phyloP scores from a whole-genome alignment of 2,329 filamentous ascomycete genomes.

The Didymella lethalis region DNA sequence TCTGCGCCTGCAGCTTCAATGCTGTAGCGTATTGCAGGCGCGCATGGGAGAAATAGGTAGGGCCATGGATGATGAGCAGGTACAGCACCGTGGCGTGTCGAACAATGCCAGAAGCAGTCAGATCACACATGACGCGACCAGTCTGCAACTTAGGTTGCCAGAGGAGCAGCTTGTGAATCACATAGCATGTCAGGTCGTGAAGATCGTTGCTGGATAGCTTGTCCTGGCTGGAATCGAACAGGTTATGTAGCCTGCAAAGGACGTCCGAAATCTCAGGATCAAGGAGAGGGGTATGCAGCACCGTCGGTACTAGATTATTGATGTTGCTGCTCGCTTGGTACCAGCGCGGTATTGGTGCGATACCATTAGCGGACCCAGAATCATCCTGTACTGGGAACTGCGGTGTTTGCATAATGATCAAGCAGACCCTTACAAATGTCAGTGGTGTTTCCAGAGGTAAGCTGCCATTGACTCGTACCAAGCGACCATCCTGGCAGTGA shows the following conservation, averaged over 20 bases:
- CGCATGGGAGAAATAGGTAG: conserved; percentile 64
- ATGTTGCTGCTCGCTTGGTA: conserved; percentile 39
- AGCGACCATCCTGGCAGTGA: conserved; percentile 64
- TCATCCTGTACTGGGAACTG: conserved; percentile 64
- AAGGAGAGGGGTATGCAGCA: conserved; percentile 38
- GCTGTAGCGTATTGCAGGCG: conserved; percentile 26
- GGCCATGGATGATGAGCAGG: conserved; percentile 63
- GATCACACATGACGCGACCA: conserved; percentile 26
- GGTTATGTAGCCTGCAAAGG: conserved; percentile 54
- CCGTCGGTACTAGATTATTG: conserved; percentile 10
- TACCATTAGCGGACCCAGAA: conserved; percentile 57
- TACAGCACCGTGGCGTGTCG: conserved; percentile 59
- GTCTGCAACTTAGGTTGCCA: conserved; percentile 23
- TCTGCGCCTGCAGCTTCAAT: conserved; percentile 21
- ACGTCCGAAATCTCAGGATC: conserved; percentile 50
- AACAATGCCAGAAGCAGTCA: conserved; percentile 39
- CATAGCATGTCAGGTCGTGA: conserved; percentile 65
- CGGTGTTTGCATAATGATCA: conserved; percentile 62
- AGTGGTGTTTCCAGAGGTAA: neutral
- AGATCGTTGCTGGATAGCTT: conserved; percentile 55
- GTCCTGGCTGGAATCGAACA: conserved; percentile 50
- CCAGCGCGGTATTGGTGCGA: conserved; percentile 61
- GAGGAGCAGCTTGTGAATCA: conserved; percentile 60
- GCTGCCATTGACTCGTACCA: conserved; percentile 53
- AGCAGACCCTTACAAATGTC: conserved; percentile 59